Evolutionary conservation across 768 basidiomycete genomes (phyloP).

Genomic region (Heimioporus sp.): DNA sequence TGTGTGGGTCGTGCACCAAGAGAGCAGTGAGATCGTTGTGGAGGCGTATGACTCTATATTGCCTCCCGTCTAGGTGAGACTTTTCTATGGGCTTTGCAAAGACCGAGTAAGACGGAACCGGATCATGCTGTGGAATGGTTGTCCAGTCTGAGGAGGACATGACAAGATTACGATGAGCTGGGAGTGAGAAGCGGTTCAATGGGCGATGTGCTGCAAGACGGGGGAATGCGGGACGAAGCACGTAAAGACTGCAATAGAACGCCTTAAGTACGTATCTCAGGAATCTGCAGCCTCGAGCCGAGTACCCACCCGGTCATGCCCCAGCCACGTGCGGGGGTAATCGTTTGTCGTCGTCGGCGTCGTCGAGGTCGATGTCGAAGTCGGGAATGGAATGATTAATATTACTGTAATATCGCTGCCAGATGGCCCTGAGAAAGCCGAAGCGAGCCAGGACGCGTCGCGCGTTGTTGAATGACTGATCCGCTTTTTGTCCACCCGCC

Average conservation of each 20-base stretch:
- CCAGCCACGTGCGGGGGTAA: slow-evolving; percentile 14
- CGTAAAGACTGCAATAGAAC: background rate
- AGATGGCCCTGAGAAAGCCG: background rate
- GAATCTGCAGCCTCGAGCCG: background rate
- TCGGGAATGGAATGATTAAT: background rate
- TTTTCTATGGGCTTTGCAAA: slow-evolving; percentile 64
- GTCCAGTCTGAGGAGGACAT: slow-evolving; percentile 26
- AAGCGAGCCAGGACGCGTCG: slow-evolving; percentile 19
- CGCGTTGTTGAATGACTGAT: slow-evolving; percentile 7
- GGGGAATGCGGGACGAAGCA: slow-evolving; percentile 11
- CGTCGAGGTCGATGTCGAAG: background rate
- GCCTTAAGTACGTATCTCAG: background rate
- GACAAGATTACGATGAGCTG: slow-evolving; percentile 13
- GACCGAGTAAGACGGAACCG: slow-evolving; percentile 46
- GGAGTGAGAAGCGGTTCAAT: background rate
- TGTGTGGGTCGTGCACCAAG: slow-evolving; percentile 76
- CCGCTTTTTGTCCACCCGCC: slow-evolving; percentile 13
- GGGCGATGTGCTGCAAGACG: slow-evolving; percentile 2
- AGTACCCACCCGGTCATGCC: slow-evolving; percentile 26
- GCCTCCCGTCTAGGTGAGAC: slow-evolving; percentile 74
- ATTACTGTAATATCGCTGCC: too few relatives aligned
- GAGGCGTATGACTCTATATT: slow-evolving; percentile 80
- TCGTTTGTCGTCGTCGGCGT: background rate
- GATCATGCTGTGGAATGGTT: slow-evolving; percentile 7
- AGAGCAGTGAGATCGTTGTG: slow-evolving; percentile 87